These are phyloP conservation scores for Eruca vesicaria DNA, from an alignment of 441 rosid species.

Conservation along the genomic window DNA sequence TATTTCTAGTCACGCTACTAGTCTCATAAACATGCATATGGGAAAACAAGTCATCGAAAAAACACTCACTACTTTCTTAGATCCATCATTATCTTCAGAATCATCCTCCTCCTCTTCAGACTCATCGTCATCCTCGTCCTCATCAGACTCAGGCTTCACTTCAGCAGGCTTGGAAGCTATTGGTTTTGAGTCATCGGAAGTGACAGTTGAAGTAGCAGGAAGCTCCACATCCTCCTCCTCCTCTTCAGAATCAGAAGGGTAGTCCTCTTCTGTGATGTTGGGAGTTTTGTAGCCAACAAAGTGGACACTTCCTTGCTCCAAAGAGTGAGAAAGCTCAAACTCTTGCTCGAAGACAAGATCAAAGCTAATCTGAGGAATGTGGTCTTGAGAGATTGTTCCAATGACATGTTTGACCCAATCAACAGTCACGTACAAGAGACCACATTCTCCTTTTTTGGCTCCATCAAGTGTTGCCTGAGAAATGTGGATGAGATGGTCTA, in stretches of 20 bases:
- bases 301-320: constrained; percentile 47
- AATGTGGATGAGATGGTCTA: constrained; percentile 48
- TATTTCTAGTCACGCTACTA: neutral
- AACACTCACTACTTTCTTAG: neutral
- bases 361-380: constrained; percentile 56
- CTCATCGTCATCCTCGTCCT: neutral
- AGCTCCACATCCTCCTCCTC: neutral
- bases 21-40: too few relatives aligned
- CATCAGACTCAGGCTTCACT: constrained; percentile 36
- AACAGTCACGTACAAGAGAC: constrained; percentile 46
- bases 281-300: constrained; percentile 63
- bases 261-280: neutral
- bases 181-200: too few relatives aligned
- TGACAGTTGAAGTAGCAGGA: neutral
- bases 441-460: constrained; percentile 49
- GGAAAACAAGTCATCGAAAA: too few relatives aligned
- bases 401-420: constrained; percentile 55
- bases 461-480: constrained; percentile 90
- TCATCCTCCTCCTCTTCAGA: constrained; percentile 24
- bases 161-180: too few relatives aligned
- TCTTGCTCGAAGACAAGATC: constrained; percentile 80
- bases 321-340: constrained; percentile 84
- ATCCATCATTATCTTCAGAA: neutral
- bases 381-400: constrained; percentile 61
- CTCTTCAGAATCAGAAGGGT: constrained; percentile 1